phyloP scores from a whole-genome alignment of 257 asterid species.

The Solanum medicagineum region DNA sequence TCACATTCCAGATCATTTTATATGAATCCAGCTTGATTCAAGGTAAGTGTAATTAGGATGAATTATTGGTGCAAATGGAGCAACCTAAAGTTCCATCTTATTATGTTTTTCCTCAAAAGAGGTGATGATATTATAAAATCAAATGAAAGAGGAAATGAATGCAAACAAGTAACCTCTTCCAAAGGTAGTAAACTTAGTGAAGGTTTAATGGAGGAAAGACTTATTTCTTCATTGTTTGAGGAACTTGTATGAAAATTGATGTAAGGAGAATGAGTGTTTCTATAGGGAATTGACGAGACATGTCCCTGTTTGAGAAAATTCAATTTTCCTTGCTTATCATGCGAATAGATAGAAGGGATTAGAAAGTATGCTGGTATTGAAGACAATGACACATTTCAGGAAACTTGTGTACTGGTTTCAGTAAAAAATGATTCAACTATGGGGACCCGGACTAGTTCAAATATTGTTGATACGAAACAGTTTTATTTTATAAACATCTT shows the following conservation, averaged over 20 bases:
- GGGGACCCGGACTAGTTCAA: background rate
- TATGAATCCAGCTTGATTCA: background rate
- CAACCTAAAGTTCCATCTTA: background rate
- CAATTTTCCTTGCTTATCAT: background rate
- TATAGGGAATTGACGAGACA: background rate
- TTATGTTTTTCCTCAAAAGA: background rate
- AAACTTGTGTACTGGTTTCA: background rate
- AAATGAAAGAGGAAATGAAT: background rate
- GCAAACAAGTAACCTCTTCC: background rate
- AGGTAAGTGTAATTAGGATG: background rate
- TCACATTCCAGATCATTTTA: background rate
- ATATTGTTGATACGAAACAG: background rate
- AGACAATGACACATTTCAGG: background rate
- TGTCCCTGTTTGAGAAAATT: background rate
- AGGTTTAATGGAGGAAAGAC: background rate
- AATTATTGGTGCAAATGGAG: background rate
- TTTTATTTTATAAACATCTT: background rate
- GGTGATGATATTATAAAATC: background rate
- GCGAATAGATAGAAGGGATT: background rate
- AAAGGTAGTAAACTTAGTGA: background rate
- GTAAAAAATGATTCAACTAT: background rate
- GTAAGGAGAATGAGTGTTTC: background rate
- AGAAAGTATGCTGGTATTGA: background rate
- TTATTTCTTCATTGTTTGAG: background rate
- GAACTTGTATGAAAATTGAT: background rate